Evolutionary conservation across 2,329 filamentous ascomycete species (phyloP), one percentile per base, ranked within the genome.

Genomic region (Penicillium sp.): DNA sequence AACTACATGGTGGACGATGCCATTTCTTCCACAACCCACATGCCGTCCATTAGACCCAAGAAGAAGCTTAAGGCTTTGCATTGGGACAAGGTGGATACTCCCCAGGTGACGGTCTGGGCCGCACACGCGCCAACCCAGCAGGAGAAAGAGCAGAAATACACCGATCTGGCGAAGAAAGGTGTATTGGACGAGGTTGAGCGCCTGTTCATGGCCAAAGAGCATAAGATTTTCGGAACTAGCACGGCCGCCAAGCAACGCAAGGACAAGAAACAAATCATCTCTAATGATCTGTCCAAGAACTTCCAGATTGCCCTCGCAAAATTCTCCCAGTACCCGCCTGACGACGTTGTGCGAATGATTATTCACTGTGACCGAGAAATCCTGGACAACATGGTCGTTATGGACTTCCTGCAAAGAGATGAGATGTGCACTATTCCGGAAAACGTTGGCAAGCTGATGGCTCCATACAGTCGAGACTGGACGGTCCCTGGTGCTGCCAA

Each of bases 31-130:
- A 80, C 82, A 6, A 77, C 89, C 59, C 83, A 86, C 38, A 74
- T 95, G 62, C 86, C 89, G 31, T 87, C 90, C 53, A 88, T 90
- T 45, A 80, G 92, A 61, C 90, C 93, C 20, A 97, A 96, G 81
- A 97, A 95, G 83, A 98, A 97, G 79, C 89, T 98, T 71, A 98
- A 98, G 82, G 92, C 92, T 51, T 80, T 98, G 60, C 93, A 98
- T 75, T 97, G 93, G 92, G 93, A 98, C 74, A 97, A 97, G 77
- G 89, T 98, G 47, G 93, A 98, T 71, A 82, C 88, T 46, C 88
- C 90, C 20, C 84, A 93, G 67, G 87, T 89, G 44, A 96, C 92
- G 46, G 88, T 96, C 61, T 97, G 92, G 92, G 91, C 90, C 29
- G 80, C 83, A 6, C 89, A 95, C 69, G 82, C 88, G 27, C 87